Percentiles rank a stretch among this genome's conserved stretches.
phyloP scores from a whole-genome alignment of 306 rosid genomes.

The Vigna mungo region DNA sequence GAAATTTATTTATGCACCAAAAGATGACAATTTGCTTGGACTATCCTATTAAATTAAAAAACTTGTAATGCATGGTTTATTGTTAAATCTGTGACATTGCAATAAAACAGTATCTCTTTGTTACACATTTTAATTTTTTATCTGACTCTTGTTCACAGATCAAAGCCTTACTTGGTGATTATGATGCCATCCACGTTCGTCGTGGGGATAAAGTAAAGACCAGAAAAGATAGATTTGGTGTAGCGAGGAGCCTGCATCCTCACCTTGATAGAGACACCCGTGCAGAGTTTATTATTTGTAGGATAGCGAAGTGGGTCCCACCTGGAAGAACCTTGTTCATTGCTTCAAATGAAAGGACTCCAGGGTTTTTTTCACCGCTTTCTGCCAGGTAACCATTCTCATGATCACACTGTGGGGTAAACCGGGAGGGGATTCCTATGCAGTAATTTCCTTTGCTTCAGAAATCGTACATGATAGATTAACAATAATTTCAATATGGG shows the following conservation, averaged over 20 bases:
- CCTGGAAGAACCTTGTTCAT: conserved; percentile 83
- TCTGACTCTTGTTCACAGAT: conserved; percentile 36
- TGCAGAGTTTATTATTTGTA: conserved; percentile 75
- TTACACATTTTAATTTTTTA: conserved; percentile 17
- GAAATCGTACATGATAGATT: conserved; percentile 21
- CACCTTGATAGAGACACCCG: conserved; percentile 95
- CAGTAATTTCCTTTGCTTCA: not conserved
- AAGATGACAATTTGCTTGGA: too few species aligned
- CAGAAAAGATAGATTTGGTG: conserved; percentile 90
- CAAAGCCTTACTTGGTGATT: conserved; percentile 47
- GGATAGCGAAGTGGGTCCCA: conserved; percentile 90
- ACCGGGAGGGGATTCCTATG: not conserved
- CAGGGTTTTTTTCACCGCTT: conserved; percentile 89
- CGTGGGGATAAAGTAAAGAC: conserved; percentile 96
- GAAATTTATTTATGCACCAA: too few species aligned
- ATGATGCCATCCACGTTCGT: conserved; percentile 94
- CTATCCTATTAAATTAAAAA: conserved; percentile 29
- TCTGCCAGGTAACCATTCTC: conserved; percentile 67
- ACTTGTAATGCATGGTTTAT: conserved; percentile 35
- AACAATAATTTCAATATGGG: not conserved
- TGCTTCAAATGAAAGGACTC: conserved; percentile 95
- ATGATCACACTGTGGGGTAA: not conserved
- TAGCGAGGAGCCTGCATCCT: conserved; percentile 78
- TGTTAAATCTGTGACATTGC: conserved; percentile 10
- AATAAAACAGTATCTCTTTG: conserved; percentile 20